Percentiles rank a stretch among this genome's conserved stretches.
These are phyloP conservation scores for Chlamydomonas sphaeroides DNA, from an alignment of 139 green algal genomes.

Conservation along the genomic window DNA sequence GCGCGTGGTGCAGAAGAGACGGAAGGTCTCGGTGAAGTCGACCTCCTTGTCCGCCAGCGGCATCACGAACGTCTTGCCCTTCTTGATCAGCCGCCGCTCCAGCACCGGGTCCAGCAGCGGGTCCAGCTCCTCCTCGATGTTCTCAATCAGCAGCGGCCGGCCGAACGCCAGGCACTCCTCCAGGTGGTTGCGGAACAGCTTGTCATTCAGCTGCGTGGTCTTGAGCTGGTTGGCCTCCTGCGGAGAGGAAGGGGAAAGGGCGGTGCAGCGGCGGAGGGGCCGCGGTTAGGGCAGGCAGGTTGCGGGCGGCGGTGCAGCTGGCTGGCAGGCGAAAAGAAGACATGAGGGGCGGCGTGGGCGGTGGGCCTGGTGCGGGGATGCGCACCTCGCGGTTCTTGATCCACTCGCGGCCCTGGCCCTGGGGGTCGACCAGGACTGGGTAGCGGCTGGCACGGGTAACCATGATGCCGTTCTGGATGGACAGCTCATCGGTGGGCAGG, in stretches of 20 bases:
- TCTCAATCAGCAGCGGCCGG: slow-evolving; percentile 95
- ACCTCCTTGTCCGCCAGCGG: slow-evolving; percentile 92
- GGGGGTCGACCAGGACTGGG: slow-evolving; percentile 93
- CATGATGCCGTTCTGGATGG: slow-evolving; percentile 95
- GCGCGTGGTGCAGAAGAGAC: slow-evolving; percentile 91
- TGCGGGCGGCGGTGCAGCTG: too few species aligned
- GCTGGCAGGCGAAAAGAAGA: too few species aligned
- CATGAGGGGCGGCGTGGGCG: too few species aligned
- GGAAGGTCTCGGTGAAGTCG: slow-evolving; percentile 89
- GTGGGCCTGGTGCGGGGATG: too few species aligned
- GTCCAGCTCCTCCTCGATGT: slow-evolving; percentile 95
- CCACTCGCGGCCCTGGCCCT: slow-evolving; percentile 85
- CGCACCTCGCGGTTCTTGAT: slow-evolving; percentile 90
- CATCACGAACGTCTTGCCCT: slow-evolving; percentile 66
- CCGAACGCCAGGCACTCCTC: slow-evolving; percentile 93
- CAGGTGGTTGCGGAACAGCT: slow-evolving; percentile 88
- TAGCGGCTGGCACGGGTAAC: slow-evolving; percentile 87
- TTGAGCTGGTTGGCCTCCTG: slow-evolving; percentile 84
- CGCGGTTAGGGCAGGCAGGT: too few species aligned
- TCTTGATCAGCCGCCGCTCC: slow-evolving; percentile 81
- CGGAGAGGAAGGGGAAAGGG: too few species aligned
- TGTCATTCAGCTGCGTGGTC: slow-evolving; percentile 86
- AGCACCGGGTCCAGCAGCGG: slow-evolving; percentile 93
- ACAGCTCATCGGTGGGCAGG: slow-evolving; percentile 94
- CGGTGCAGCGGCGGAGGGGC: too few species aligned